Base-by-base conservation (phyloP, 192 early-diverging fungal species). In the Coemansia pectinata region DNA sequence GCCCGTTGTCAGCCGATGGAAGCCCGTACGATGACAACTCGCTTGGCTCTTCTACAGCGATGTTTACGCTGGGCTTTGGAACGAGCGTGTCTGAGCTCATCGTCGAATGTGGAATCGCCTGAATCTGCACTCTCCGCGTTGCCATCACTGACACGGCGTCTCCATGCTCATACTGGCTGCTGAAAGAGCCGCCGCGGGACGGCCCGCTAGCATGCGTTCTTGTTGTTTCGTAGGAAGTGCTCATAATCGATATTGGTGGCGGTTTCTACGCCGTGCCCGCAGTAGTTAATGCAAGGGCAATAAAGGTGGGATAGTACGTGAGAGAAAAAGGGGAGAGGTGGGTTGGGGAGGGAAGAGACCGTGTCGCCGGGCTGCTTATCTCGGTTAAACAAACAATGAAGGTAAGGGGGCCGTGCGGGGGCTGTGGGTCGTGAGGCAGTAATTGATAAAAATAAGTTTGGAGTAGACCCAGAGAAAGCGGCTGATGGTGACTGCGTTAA, bases 1-100 rank as follows among this genome's bases (percentile, higher is more conserved):
- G 59, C 7, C 79, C 79, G 29, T 81, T 81, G 64, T 29, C 53
- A 15, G 79, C 79, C 12, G 79, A 81, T 4, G 79, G 79, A 27
- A 81, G 67, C 38, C 67, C 79, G 68, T 76, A 72, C 29, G 55
- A 58, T 17, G 74, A 74, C 11, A 76, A 53, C 8, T 67, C 72
- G 27, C 40, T 33, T 48, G 55, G 42, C 48, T 63, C 65, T 31
- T 42, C 29, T n/a, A 23, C 29, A 23, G 38, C 29, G 15, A 45
- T 62, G 61, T 48, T 63, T 48, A 63, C 45, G 72, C 60, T 63
- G 66, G 40, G 65, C 40, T 67, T 66, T 42, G 55, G 65, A 12
- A 41, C 36, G 4, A 58, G 55, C 15, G 66, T 70, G 25, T 62
- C 72, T 1, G 69, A 61, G 55, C 55, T 76, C 63, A 73, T 64